Conservation (phyloP, 331 rosid species). For the Erythrophleum ivorense region DNA sequence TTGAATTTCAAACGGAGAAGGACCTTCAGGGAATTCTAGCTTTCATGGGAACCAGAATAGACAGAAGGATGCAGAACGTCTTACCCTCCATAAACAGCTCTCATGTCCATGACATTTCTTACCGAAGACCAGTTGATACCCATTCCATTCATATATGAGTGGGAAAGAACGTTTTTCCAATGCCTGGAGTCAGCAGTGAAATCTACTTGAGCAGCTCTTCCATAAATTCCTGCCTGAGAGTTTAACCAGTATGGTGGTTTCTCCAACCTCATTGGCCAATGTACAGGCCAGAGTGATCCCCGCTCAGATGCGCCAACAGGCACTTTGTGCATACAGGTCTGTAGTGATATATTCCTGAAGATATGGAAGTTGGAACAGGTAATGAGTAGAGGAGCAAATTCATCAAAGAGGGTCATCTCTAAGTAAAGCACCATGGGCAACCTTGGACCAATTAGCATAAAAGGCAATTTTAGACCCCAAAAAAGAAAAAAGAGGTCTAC, state of each 20-base stretch:
- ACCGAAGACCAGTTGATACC: constrained; percentile 76
- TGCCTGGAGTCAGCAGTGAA: constrained; percentile 67
- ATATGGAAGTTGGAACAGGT: constrained; percentile 25
- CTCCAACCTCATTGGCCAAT: constrained; percentile 82
- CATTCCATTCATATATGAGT: constrained; percentile 71
- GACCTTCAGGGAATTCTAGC: neutral
- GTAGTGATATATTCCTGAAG: constrained; percentile 72
- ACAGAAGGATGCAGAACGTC: constrained; percentile 30
- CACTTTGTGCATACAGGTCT: constrained; percentile 76
- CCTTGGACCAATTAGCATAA: constrained; percentile 2
- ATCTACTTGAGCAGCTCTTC: constrained; percentile 63
- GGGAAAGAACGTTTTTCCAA: constrained; percentile 69
- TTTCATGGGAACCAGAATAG: constrained; percentile 23
- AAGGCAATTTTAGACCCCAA: constrained; percentile 25
- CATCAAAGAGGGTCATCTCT: neutral
- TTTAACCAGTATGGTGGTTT: constrained; percentile 82
- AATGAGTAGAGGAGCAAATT: constrained; percentile 17
- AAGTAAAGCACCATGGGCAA: neutral
- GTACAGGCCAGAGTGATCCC: constrained; percentile 73
- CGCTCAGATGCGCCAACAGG: constrained; percentile 58
- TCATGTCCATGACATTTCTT: constrained; percentile 92
- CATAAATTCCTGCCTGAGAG: constrained; percentile 66
- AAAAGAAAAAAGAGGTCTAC: neutral
- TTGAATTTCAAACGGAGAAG: constrained; percentile 22
- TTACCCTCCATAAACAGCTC: constrained; percentile 87